Evolutionary conservation across 768 basidiomycete species (phyloP), one percentile per base, ranked within the genome.

Genomic region (Mycena haematopus): DNA sequence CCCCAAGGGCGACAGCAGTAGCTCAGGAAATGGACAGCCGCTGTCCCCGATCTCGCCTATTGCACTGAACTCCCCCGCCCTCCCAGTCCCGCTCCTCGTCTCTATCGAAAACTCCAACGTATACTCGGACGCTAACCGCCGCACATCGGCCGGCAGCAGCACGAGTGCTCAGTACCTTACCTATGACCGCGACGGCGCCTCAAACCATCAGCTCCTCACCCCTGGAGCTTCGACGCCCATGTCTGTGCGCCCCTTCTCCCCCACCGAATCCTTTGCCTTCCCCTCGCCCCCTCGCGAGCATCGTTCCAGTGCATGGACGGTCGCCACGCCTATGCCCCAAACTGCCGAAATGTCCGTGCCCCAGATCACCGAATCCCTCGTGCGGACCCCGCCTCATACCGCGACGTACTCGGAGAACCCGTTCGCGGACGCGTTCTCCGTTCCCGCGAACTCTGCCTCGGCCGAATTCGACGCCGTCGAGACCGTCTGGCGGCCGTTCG

Each of bases 191-290:
- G 46, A 42, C 67, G 59, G 64, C 42, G 56, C 60, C 57, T 56
- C 56, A 52, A 59, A 55, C 60, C 21, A 51, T 40, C 60, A 61
- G 64, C 36, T 60, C 36, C 49, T 49, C 29, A 46, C 71, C 35
- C 68, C 70, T n/a, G 76, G 75, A 53, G 51, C 62, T n/a, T 61
- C 70, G 5, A 81, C 85, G 0, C 84, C 86, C 24, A 85, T 89
- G 79, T 85, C 80, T 40, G 86, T 87, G 21, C 84, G 85, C 42
- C 87, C 86, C 2, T 89, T 88, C 76, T 84, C 87, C 0, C 85
- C 86, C 13, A 83, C 84, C 19, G 89, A 91, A 70, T 82, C 84
- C 6, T 90, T 88, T 73, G 74, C 85, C 10, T 90, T 91, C 78
- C 89, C 89, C 3, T 83, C 83, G 57, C 89, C 89, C 2, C 87